Base-by-base conservation (phyloP, 306 rosid species). In the Cicer bijugum region DNA sequence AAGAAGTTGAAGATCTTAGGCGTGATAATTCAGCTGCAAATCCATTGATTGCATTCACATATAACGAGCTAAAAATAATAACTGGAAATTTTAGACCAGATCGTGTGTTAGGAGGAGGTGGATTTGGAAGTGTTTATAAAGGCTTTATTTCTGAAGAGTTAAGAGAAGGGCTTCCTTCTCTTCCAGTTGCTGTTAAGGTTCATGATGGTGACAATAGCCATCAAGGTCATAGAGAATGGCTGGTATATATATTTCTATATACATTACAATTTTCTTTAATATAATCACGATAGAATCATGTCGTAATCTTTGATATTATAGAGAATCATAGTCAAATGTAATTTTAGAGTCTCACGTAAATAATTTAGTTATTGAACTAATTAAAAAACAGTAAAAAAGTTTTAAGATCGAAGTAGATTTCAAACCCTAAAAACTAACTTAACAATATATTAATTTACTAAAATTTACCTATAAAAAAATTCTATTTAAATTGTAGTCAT, bases 171-270 rank as follows among this genome's bases (percentile, higher is more conserved):
- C 78, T 91, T 69, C 77, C 86, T 75, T 43, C 86, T 8, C 81
- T 90, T 80, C 78, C 91, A 2, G 99, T 91, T 0, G 99, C 99
- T 55, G 99, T 95, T 62, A 95, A 95, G 90, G 99, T 95, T 84
- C 99, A 95, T 84, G 99, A 95, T 62, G 95, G 99, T 10, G 84
- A 88, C 75, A 91, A 95, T 38, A 95, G 99, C 75, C 87, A 87
- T 85, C 99, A 95, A 86, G 99, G 99, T 9, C 99, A 91, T 64
- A 82, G 99, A 79, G 99, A 95, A 84, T 95, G 99, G 99, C 97
- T 95, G 97, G 99, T 95, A 87, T 48, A 9, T 40, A 50, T 42
- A 37, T 20, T 40, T 53, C 15, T 12, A 1, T 45, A 11, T 45
- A 11, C 5, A 10, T 44, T 2, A 2, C 3, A 10, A 9, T 44